Evolutionary conservation across 495 filamentous ascomycete genomes (phyloP).

Genomic region (Lepidopterella palustris): DNA sequence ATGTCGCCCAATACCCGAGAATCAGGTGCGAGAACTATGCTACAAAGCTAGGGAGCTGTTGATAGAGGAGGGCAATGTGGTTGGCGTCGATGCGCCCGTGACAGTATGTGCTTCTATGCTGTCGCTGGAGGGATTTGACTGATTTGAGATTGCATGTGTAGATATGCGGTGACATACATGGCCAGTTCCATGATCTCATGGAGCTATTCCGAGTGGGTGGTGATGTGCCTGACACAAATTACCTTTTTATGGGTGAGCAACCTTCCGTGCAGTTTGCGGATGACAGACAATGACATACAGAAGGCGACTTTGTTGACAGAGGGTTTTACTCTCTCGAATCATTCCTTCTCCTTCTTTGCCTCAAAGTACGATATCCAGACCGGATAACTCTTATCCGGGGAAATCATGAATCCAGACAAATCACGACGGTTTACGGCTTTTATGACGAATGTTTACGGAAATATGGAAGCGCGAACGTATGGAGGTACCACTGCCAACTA

Average conservation of each 20-base stretch:
- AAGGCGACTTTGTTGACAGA: slow-evolving; percentile 94
- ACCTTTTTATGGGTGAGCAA: slow-evolving; percentile 60
- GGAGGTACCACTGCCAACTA: slow-evolving; percentile 50
- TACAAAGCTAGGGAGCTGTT: slow-evolving; percentile 95
- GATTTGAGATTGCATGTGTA: slow-evolving; percentile 20
- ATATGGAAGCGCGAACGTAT: slow-evolving; percentile 94
- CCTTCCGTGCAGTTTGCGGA: neutral
- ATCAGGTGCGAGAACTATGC: slow-evolving; percentile 90
- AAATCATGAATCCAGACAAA: slow-evolving; percentile 96
- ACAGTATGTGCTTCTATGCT: slow-evolving; percentile 50
- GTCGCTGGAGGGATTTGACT: neutral
- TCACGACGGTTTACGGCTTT: slow-evolving; percentile 97
- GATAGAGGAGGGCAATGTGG: slow-evolving; percentile 97
- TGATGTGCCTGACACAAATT: slow-evolving; percentile 96
- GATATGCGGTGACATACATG: slow-evolving; percentile 94
- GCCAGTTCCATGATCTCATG: slow-evolving; percentile 90
- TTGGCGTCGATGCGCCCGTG: slow-evolving; percentile 90
- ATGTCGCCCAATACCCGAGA: slow-evolving; percentile 93
- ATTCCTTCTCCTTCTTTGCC: slow-evolving; percentile 86
- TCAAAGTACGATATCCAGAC: slow-evolving; percentile 97
- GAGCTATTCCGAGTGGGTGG: slow-evolving; percentile 95
- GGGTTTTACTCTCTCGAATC: slow-evolving; percentile 97
- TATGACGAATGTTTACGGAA: slow-evolving; percentile 98
- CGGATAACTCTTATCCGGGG: slow-evolving; percentile 95
- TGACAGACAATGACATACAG: neutral